phyloP scores from a whole-genome alignment of 441 rosid genomes.

The Corymbia calophylla region DNA sequence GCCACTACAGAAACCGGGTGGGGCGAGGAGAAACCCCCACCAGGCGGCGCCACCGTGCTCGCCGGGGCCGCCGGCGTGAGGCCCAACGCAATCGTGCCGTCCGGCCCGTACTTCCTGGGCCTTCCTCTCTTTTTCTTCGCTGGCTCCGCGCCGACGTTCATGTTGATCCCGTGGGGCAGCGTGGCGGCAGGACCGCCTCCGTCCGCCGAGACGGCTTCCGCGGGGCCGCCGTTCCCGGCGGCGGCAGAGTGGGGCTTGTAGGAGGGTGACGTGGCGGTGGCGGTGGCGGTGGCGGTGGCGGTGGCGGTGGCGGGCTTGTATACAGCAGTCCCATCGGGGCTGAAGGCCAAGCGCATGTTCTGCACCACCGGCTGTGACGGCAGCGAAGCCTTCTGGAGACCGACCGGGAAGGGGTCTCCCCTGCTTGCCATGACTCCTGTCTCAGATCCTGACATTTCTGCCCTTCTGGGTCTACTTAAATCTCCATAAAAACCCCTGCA shows the following conservation, averaged over 20 bases:
- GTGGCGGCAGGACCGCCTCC: background rate
- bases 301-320: constrained; percentile 41
- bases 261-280: constrained; percentile 28
- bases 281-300: constrained; percentile 6
- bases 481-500: constrained; percentile 10
- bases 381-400: constrained; percentile 22
- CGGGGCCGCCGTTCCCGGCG: constrained; percentile 1
- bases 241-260: constrained; percentile 23
- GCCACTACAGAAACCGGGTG: background rate
- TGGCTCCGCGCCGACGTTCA: constrained; percentile 31
- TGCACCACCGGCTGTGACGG: constrained; percentile 38
- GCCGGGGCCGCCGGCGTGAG: constrained; percentile 25
- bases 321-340: constrained; percentile 36
- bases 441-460: constrained; percentile 65
- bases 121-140: constrained; percentile 76
- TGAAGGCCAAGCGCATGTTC: constrained; percentile 58
- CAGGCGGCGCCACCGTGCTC: constrained; percentile 18
- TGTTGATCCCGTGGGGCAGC: constrained; percentile 20
- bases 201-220: background rate
- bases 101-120: constrained; percentile 82
- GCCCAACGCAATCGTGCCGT: constrained; percentile 42
- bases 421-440: constrained; percentile 48
- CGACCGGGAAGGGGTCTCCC: constrained; percentile 34
- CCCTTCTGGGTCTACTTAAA: constrained; percentile 5
- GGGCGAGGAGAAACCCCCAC: constrained; percentile 23